phyloP scores from a whole-genome alignment of 371 early-diverging fungal genomes.

The Rhizopus microsporus region DNA sequence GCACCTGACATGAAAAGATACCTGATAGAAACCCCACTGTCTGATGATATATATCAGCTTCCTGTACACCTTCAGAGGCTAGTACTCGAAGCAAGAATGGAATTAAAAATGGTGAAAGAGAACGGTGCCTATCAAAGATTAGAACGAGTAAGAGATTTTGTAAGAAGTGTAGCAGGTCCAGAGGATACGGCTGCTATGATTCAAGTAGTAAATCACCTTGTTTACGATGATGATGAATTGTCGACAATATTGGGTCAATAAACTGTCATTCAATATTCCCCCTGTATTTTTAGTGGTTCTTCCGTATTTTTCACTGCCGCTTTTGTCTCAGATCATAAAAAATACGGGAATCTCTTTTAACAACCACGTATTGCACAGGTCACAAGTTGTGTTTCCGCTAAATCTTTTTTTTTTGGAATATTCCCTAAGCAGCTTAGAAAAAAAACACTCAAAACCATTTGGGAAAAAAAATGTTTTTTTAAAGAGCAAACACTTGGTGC shows the following conservation, averaged over 20 bases:
- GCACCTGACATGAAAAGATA: slow-evolving; percentile 38
- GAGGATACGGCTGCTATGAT: slow-evolving; percentile 18
- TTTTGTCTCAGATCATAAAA: too few relatives aligned
- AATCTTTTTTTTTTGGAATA: too few relatives aligned
- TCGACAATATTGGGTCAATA: slow-evolving; percentile 18
- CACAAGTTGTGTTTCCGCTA: too few relatives aligned
- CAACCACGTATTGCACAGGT: too few relatives aligned
- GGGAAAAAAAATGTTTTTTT: too few relatives aligned
- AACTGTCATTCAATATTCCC: background rate
- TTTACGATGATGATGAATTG: slow-evolving; percentile 23
- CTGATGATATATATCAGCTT: slow-evolving; percentile 38
- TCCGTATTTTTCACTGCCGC: too few relatives aligned
- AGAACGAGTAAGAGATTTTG: slow-evolving; percentile 19
- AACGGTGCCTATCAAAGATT: slow-evolving; percentile 24
- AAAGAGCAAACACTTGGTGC: too few relatives aligned
- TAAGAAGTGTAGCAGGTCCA: slow-evolving; percentile 11
- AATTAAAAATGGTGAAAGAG: slow-evolving; percentile 16
- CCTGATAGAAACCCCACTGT: slow-evolving; percentile 27
- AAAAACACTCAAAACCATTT: too few relatives aligned
- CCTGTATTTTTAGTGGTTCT: too few relatives aligned
- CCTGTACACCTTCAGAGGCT: slow-evolving; percentile 39
- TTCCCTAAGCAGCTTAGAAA: too few relatives aligned
- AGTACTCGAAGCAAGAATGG: slow-evolving; percentile 41
- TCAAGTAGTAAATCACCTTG: slow-evolving; percentile 9
- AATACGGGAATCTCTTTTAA: too few relatives aligned